These are phyloP conservation scores for Cladosporium halotolerans DNA, from an alignment of 2,329 filamentous ascomycete species.

Conservation along the genomic window DNA sequence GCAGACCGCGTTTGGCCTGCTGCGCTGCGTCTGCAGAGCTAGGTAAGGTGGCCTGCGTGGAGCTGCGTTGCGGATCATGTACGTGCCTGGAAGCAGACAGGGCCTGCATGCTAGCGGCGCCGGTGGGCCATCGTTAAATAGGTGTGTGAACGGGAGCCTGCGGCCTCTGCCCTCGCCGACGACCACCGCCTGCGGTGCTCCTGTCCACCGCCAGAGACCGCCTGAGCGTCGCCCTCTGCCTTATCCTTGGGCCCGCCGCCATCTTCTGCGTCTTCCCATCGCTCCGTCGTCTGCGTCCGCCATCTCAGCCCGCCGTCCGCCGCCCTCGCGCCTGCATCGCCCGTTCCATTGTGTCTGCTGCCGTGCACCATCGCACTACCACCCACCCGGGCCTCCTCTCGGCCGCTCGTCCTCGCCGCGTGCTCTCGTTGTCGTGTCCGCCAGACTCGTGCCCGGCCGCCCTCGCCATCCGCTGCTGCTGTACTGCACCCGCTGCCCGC, in stretches of 20 bases:
- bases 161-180: background rate
- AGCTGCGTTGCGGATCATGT: slow-evolving; percentile 5
- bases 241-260: background rate
- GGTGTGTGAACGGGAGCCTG: background rate
- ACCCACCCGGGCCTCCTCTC: slow-evolving; percentile 4
- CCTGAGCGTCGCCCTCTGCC: no score
- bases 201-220: no score
- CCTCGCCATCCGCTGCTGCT: no score
- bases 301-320: background rate
- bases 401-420: background rate
- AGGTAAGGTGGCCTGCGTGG: slow-evolving; percentile 3
- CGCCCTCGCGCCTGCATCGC: background rate
- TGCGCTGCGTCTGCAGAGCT: slow-evolving; percentile 10
- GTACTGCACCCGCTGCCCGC: no score
- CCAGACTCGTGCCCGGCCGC: no score
- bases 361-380: slow-evolving; percentile 10
- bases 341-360: slow-evolving; percentile 2
- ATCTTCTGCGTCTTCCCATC: background rate
- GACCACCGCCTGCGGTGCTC: no score
- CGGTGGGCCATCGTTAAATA: slow-evolving; percentile 11
- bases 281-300: background rate
- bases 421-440: no score
- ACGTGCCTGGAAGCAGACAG: slow-evolving; percentile 10
- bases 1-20: slow-evolving; percentile 10
- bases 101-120: slow-evolving; percentile 10